These are phyloP conservation scores for Chrysanthemum seticuspe DNA, from an alignment of 129 eudicot species.

Conservation along the genomic window DNA sequence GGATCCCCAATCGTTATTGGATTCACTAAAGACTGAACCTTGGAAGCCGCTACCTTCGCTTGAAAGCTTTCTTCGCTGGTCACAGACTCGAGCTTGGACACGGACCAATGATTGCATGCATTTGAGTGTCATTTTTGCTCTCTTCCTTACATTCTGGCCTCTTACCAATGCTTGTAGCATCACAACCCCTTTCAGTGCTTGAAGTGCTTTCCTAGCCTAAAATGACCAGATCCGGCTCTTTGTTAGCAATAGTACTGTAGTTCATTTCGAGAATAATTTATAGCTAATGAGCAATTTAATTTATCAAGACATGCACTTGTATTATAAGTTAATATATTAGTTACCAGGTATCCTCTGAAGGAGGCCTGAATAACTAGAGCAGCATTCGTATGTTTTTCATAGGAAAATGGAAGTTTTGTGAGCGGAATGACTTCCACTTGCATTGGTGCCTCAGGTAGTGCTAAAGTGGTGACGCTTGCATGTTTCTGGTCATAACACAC, in stretches of 20 bases:
- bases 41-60: constrained; percentile 65
- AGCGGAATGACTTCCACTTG: too few species aligned
- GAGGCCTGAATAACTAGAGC: constrained; percentile 27
- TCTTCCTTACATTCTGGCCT: constrained; percentile 75
- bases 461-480: too few species aligned
- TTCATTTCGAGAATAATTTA: background rate
- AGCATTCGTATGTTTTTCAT: background rate
- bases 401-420: too few species aligned
- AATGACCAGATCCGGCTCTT: background rate
- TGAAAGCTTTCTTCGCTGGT: constrained; percentile 85
- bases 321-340: background rate
- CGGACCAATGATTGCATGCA: constrained; percentile 94
- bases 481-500: too few species aligned
- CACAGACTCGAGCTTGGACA: constrained; percentile 82
- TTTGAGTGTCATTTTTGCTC: constrained; percentile 82
- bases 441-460: too few species aligned
- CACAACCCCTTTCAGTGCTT: constrained; percentile 81
- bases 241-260: background rate
- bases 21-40: too few species aligned
- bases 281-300: background rate
- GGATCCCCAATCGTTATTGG: too few species aligned
- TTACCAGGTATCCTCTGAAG: constrained; percentile 82
- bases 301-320: background rate
- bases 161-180: constrained; percentile 81
- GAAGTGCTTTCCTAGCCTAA: constrained; percentile 82